Evolutionary conservation across 768 basidiomycete species (phyloP), one percentile per base, ranked within the genome.

Genomic region (Agrocybe chaxingu): DNA sequence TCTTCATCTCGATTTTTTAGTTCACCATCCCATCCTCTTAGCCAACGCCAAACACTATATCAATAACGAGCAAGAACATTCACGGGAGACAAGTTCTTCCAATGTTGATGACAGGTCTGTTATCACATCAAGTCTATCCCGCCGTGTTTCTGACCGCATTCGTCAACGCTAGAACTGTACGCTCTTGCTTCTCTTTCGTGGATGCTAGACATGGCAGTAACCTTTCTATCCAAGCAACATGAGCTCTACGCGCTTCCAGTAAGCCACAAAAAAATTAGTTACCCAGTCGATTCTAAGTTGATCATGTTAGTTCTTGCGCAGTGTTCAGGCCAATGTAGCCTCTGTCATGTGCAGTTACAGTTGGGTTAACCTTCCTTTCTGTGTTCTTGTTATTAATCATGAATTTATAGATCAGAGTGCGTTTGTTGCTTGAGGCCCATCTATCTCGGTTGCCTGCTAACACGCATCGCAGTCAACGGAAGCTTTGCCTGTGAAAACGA

Each of bases 341-440:
- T 63, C 81, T 3, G 74, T 87, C 48, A 85, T 85, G 83, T 85
- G 83, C 63, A 81, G 79, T 52, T 83, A 83, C 57, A 82, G 79
- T 75, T 48, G 52, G 70, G 62, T 47, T 3, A 35, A 32, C 11
- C 16, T 8, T 33, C 16, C 10, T 9, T 37, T 3, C 13, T 30
- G 10, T 42, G 18, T 13, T 8, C 11, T 13, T 33, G 18, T 42
- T 37, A 29, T 51, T 37, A 47, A n/a, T 8, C 18, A n/a, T 3
- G 24, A 3, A n/a, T 35, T 7, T 38, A 8, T 18, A 72, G 71
- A 71, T 59, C 69, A 68, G 63, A 69, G 70, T 73, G 31, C 12
- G 62, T 36, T 2, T 19, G 19, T 7, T 12, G 8, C 18, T 12
- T 18, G 9, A 34, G 7, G 19, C 31, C 2, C 30, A n/a, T 11